Evolutionary conservation across 2,329 filamentous ascomycete genomes (phyloP).

Genomic region (Fusarium sp.): DNA sequence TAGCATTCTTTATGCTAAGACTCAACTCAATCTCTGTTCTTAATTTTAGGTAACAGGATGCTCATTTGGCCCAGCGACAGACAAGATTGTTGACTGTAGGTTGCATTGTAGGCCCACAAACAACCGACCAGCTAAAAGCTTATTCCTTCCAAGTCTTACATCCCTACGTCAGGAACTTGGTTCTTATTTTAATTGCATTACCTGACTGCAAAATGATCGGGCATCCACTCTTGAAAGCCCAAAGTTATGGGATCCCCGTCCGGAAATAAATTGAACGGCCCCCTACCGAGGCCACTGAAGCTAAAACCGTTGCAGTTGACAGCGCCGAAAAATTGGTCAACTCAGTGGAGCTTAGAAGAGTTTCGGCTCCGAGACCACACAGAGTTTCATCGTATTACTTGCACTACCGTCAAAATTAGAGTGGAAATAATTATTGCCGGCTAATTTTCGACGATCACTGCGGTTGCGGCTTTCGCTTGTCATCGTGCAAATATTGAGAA

Average conservation of each 20-base stretch:
- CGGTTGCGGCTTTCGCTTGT: not conserved
- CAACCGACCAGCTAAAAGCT: not conserved
- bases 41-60: not conserved
- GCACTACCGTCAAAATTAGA: not conserved
- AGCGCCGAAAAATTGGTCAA: not conserved
- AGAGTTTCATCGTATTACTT: not conserved
- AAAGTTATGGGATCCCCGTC: constrained; percentile 13
- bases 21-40: not conserved
- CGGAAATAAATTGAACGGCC: not conserved
- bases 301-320: not conserved
- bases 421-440: not conserved
- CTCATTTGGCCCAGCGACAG: not conserved
- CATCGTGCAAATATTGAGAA: not conserved
- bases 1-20: not conserved
- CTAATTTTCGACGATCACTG: not conserved
- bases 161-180: constrained; percentile 3
- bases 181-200: constrained; percentile 23
- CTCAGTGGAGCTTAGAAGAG: not conserved
- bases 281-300: not conserved
- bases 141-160: not conserved
- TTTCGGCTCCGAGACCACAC: not conserved
- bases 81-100: not conserved
- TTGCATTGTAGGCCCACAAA: not conserved
- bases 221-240: constrained; percentile 7
- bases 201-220: not conserved